Conservation (phyloP, 495 filamentous ascomycete species). For the Aspergillus incahuasiensis region DNA sequence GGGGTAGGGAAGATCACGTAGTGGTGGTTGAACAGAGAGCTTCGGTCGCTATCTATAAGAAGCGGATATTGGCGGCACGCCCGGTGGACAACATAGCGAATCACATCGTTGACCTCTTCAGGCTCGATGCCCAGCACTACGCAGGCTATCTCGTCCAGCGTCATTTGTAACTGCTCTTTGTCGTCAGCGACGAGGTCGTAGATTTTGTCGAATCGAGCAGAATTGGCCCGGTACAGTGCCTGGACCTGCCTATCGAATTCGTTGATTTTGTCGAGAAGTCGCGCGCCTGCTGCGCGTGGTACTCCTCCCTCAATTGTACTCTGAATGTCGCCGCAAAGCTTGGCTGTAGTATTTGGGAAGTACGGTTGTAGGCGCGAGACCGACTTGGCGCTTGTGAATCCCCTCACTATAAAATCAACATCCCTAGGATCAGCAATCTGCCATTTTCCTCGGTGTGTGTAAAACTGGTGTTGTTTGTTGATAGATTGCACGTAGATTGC, state of each 20-base stretch:
- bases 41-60: conserved; percentile 45
- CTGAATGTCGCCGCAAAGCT: conserved; percentile 40
- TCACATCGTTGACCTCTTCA: conserved; percentile 44
- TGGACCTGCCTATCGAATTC: conserved; percentile 26
- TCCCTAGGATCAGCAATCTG: conserved; percentile 43
- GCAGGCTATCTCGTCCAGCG: conserved; percentile 59
- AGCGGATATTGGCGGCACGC: conserved; percentile 40
- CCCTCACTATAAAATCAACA: conserved; percentile 58
- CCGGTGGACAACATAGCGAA: conserved; percentile 66
- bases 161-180: conserved; percentile 48
- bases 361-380: conserved; percentile 57
- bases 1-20: conserved; percentile 48
- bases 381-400: conserved; percentile 54
- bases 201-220: conserved; percentile 46
- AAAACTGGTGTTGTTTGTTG: conserved; percentile 63
- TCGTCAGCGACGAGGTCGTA: conserved; percentile 44
- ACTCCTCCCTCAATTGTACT: conserved; percentile 39
- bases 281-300: conserved; percentile 33
- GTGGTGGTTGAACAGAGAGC: conserved; percentile 36
- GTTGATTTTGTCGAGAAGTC: conserved; percentile 30
- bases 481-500: conserved; percentile 66
- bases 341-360: conserved; percentile 49
- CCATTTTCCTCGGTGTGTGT: conserved; percentile 70
- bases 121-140: conserved; percentile 39
- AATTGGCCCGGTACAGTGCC: conserved; percentile 43